A percentile compares a stretch with the other conserved stretches of the same genome.
Conservation (phyloP, 768 basidiomycete species). For the Amanita rubescens region DNA sequence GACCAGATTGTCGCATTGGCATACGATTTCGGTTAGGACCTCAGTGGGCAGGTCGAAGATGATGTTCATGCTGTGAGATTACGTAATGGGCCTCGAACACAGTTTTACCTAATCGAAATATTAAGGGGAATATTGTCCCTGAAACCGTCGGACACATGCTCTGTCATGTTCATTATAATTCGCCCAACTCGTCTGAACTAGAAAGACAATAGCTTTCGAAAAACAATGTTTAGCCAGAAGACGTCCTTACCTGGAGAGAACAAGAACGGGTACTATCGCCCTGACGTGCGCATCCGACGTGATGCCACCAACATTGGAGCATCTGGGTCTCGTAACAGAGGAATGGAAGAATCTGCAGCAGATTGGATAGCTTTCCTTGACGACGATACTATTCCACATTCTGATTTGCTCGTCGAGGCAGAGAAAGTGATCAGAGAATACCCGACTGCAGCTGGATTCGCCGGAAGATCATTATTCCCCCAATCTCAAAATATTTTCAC, state of each 20-base stretch:
- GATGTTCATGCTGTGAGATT: too few relatives aligned
- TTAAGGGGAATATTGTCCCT: slow-evolving; percentile 39
- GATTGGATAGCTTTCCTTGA: slow-evolving; percentile 56
- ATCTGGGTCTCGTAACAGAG: slow-evolving; percentile 47
- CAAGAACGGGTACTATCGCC: slow-evolving; percentile 31
- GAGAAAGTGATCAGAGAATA: slow-evolving; percentile 44
- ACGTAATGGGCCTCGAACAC: too few relatives aligned
- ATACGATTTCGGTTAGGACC: too few relatives aligned
- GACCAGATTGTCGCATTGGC: too few relatives aligned
- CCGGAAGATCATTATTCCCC: slow-evolving; percentile 45
- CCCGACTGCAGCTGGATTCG: slow-evolving; percentile 40
- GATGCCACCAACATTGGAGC: slow-evolving; percentile 44
- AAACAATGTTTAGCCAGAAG: too few relatives aligned
- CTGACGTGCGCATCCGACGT: slow-evolving; percentile 47
- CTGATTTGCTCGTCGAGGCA: slow-evolving; percentile 35
- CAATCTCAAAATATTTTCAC: slow-evolving; percentile 34
- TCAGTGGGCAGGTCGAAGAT: too few relatives aligned
- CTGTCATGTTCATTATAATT: slow-evolving; percentile 49
- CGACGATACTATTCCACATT: slow-evolving; percentile 42
- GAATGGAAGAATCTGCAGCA: slow-evolving; percentile 45
- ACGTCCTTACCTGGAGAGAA: too few relatives aligned
- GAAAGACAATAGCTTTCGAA: slow-evolving; percentile 30
- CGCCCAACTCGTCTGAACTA: slow-evolving; percentile 31
- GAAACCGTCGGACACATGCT: slow-evolving; percentile 32
- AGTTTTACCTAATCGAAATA: too few relatives aligned